These are phyloP conservation scores for Fusarium incarnatum DNA, from an alignment of 2,329 filamentous ascomycete species.

Conservation along the genomic window DNA sequence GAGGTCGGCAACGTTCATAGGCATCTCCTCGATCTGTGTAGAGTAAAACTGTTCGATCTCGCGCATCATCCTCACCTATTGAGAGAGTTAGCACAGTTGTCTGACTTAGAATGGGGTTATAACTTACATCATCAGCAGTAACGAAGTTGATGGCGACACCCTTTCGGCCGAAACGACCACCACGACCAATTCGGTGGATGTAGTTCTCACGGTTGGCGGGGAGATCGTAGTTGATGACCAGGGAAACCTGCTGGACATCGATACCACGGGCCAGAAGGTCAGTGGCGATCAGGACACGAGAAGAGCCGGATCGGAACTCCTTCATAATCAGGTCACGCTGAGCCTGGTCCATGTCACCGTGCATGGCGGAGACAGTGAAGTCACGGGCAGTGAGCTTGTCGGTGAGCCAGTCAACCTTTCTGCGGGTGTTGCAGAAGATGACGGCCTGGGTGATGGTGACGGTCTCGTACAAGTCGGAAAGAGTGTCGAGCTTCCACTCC, in stretches of 20 bases:
- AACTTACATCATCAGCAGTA: constrained; percentile 84
- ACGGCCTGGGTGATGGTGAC: constrained; percentile 99
- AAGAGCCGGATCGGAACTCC: constrained; percentile 99
- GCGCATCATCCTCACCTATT: constrained; percentile 75
- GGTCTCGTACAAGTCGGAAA: constrained; percentile 98
- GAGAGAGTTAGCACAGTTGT: too few species aligned
- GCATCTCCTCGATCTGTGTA: constrained; percentile 99
- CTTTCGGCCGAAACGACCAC: constrained; percentile 99
- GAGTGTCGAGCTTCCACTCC: constrained; percentile 99
- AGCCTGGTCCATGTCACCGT: constrained; percentile 98
- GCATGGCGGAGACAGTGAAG: constrained; percentile 99
- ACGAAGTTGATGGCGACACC: constrained; percentile 99
- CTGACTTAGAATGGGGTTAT: too few species aligned
- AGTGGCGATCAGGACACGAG: constrained; percentile 97
- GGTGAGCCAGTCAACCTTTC: constrained; percentile 99
- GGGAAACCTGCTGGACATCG: constrained; percentile 98
- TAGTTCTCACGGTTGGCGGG: constrained; percentile 99
- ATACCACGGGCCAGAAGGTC: constrained; percentile 99
- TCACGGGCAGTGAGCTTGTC: constrained; percentile 98
- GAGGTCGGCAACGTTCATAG: constrained; percentile 88
- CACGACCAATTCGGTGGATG: constrained; percentile 99
- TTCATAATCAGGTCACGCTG: constrained; percentile 99
- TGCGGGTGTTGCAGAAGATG: constrained; percentile 99
- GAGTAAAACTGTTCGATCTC: constrained; percentile 99
- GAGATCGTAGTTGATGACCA: constrained; percentile 99